Evolutionary conservation across 352 stramenopile species (phyloP).

Genomic region (Aphanomyces euteiches): DNA sequence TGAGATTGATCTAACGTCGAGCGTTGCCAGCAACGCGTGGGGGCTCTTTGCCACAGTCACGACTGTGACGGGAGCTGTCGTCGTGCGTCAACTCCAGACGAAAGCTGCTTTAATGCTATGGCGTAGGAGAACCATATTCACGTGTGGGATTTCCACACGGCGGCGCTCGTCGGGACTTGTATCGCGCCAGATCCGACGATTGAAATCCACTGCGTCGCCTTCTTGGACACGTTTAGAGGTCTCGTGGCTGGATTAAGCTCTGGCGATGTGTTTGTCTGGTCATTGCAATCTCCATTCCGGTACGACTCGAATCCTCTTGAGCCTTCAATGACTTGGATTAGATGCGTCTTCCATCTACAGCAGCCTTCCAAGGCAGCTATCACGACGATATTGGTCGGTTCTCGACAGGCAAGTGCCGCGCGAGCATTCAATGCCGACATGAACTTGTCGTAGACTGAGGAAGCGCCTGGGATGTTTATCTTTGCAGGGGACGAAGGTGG

Average conservation of each 20-base stretch:
- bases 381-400: no score
- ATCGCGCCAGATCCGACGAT: conserved; percentile 35
- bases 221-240: conserved; percentile 44
- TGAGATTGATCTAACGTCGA: conserved; percentile 9
- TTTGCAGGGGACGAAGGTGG: conserved; percentile 48
- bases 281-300: conserved; percentile 12
- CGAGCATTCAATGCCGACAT: no score
- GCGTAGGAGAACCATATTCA: conserved; percentile 57
- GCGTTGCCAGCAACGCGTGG: conserved; percentile 2
- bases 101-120: neutral
- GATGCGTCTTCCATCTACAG: no score
- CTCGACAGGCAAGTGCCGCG: no score
- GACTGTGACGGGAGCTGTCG: neutral
- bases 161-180: conserved; percentile 57
- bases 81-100: neutral
- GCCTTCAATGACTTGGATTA: no score
- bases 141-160: conserved; percentile 71
- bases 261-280: conserved; percentile 53
- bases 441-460: neutral
- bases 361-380: no score
- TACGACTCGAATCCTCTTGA: neutral
- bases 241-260: conserved; percentile 50
- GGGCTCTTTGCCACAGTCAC: conserved; percentile 10
- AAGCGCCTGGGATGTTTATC: conserved; percentile 25
- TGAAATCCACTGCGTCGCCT: conserved; percentile 58